Conservation (phyloP, 371 early-diverging fungal species). For the Apophysomyces variabilis region DNA sequence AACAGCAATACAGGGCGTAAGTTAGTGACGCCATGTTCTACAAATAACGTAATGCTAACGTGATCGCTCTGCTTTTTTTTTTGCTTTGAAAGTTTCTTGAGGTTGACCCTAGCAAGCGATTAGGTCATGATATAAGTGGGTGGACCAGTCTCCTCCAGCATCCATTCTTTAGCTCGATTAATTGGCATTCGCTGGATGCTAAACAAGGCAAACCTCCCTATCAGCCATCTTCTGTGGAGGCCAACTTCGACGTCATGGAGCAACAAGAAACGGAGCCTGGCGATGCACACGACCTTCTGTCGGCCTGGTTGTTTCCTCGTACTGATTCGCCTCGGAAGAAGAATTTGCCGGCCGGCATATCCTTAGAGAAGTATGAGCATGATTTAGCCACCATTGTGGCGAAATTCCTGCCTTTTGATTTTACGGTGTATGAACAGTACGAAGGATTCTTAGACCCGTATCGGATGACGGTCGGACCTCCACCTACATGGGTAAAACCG, state of each 20-base stretch:
- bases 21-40: slow-evolving; percentile 6
- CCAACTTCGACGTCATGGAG: slow-evolving; percentile 87
- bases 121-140: slow-evolving; percentile 47
- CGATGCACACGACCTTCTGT: neutral
- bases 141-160: slow-evolving; percentile 38
- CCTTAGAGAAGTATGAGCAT: slow-evolving; percentile 15
- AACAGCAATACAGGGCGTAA: slow-evolving; percentile 57
- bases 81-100: slow-evolving; percentile 33
- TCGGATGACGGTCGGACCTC: slow-evolving; percentile 60
- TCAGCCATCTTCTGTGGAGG: slow-evolving; percentile 51
- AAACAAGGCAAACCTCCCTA: slow-evolving; percentile 55
- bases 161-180: slow-evolving; percentile 41
- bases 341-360: slow-evolving; percentile 45
- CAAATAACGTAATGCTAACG: neutral
- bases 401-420: slow-evolving; percentile 59
- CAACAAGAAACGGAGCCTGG: neutral
- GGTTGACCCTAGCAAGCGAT: slow-evolving; percentile 39
- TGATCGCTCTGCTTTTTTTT: neutral
- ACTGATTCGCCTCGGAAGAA: slow-evolving; percentile 60
- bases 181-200: slow-evolving; percentile 41
- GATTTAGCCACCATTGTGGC: slow-evolving; percentile 33
- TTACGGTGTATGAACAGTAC: slow-evolving; percentile 60
- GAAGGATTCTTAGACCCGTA: slow-evolving; percentile 54
- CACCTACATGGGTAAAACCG: slow-evolving; percentile 64
- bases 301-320: slow-evolving; percentile 52